phyloP scores from a whole-genome alignment of 192 early-diverging fungal genomes.

The Tieghemiomyces parasiticus region DNA sequence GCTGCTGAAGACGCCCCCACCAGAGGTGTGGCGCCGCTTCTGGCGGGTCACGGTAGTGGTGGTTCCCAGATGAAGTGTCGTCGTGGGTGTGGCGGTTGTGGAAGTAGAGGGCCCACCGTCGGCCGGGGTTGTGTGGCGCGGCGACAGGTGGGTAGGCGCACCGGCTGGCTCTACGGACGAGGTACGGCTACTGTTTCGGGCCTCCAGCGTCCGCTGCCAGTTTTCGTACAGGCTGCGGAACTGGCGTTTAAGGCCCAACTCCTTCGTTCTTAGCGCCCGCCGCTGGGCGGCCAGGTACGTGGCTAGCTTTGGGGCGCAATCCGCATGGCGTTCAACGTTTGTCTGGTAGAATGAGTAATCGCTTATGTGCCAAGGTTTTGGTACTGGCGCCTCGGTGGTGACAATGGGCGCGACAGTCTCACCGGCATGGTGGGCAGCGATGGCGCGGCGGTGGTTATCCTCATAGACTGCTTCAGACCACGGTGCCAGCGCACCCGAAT shows the following conservation, averaged over 20 bases:
- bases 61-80: neutral
- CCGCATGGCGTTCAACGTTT: neutral
- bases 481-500: too few species aligned
- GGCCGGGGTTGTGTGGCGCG: neutral
- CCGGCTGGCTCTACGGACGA: neutral
- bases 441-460: neutral
- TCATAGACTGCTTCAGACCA: neutral
- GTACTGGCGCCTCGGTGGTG: neutral
- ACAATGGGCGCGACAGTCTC: too few species aligned
- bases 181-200: neutral
- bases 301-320: neutral
- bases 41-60: neutral
- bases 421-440: neutral
- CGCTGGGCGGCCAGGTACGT: neutral
- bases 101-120: neutral
- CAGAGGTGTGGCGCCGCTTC: neutral
- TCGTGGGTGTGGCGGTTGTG: neutral
- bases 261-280: neutral
- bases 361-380: neutral
- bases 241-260: conserved; percentile 1
- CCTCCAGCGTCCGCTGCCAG: neutral
- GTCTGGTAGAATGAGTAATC: conserved; percentile 7
- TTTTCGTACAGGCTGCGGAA: neutral
- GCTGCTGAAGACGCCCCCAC: conserved; percentile 27
- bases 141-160: neutral